Evolutionary conservation across 2,329 filamentous ascomycete species (phyloP), one percentile per base, ranked within the genome.

Genomic region (Metarhizium humberi): DNA sequence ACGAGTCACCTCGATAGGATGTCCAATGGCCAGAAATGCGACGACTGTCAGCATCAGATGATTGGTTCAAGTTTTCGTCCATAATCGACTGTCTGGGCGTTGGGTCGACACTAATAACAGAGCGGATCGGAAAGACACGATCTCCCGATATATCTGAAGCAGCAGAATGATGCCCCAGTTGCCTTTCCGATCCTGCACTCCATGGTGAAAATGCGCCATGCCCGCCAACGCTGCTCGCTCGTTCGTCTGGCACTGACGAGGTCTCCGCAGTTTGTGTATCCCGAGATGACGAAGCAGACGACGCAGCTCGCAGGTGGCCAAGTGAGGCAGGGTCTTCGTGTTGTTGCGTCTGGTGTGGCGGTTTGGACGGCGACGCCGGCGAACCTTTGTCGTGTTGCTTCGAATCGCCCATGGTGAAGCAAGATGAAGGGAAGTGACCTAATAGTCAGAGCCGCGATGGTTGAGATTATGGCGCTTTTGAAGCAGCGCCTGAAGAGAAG

Each of bases 81-180:
- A 61, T 64, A 5, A 69, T 63, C 58, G 64, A 76, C 72, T 71
- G 68, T 52, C 60, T 61, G 51, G 68, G 70, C n/a, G 57, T 54
- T 6, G 81, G 81, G 61, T 88, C 84, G 45, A 92, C 81, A 6
- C 82, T 88, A 29, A 92, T 76, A 47, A 89, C 85, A n/a, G 87
- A 91, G 51, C 87, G 82, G 36, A 92, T 87, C n/a, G 88, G 88
- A 55, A 88, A 92, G 5, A 92, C 86, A 54, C 87, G 80, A 63
- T 92, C 78, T 36, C 69, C 67, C 32, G 69, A 71, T 29, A 68
- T 65, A 53, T 72, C 71, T n/a, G 71, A 71, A 50, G 63, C 59
- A 11, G 61, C 60, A 2, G 68, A 71, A 25, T 58, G 64, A 43
- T 67, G 58, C 6, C 66, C 64, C 1, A 64, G 63, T 53, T 75